These are phyloP conservation scores for Marvania coccoides DNA, from an alignment of 139 green algal genomes.

Conservation along the genomic window DNA sequence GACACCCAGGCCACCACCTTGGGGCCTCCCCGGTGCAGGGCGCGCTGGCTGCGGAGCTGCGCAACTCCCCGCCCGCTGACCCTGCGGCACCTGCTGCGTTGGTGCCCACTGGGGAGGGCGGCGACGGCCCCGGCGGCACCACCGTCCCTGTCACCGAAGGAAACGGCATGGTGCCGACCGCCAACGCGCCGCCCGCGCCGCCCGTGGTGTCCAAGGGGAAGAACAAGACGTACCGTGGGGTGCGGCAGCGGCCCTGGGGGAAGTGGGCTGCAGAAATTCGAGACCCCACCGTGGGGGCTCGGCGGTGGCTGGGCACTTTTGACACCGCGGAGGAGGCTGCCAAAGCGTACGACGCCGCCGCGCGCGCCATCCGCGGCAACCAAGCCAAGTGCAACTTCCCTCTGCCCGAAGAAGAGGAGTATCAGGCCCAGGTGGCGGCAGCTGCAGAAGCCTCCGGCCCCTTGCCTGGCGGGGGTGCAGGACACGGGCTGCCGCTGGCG, in stretches of 20 bases:
- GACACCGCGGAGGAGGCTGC: slow-evolving; percentile 93
- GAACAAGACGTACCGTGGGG: slow-evolving; percentile 86
- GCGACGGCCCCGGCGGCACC: neutral
- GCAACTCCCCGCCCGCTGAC: neutral
- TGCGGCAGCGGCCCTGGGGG: slow-evolving; percentile 94
- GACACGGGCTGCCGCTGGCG: neutral
- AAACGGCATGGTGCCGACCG: slow-evolving; percentile 6
- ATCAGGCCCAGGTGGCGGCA: neutral
- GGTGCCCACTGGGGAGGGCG: neutral
- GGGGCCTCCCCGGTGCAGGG: neutral
- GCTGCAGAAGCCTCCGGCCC: neutral
- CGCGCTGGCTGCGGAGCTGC: neutral
- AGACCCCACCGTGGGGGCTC: slow-evolving; percentile 80
- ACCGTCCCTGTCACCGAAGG: too few relatives aligned
- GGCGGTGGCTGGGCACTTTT: slow-evolving; percentile 94
- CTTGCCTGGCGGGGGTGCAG: neutral
- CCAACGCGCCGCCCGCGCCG: neutral
- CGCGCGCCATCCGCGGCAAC: slow-evolving; percentile 74
- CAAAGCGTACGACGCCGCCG: slow-evolving; percentile 88
- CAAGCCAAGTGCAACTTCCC: slow-evolving; percentile 88
- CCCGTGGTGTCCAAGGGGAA: slow-evolving; percentile 63
- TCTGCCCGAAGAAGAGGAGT: slow-evolving; percentile 27
- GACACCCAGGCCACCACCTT: too few relatives aligned
- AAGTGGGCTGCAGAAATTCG: slow-evolving; percentile 98
- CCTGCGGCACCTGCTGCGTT: neutral